Conservation (phyloP, 306 rosid genomes). For the Biancaea sappan region DNA sequence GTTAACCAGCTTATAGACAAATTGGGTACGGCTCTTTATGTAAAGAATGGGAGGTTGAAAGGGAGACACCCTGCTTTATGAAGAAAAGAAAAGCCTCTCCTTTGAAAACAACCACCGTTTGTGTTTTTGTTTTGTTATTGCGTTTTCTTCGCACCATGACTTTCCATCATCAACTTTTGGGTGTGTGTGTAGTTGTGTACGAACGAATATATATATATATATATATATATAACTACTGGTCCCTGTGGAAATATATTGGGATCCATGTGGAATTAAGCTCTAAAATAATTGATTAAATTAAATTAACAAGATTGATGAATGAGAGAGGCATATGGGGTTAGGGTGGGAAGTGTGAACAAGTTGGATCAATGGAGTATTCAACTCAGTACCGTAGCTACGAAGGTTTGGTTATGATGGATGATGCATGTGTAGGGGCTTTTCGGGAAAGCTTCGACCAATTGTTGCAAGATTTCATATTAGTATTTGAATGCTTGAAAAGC, state of each 20-base stretch:
- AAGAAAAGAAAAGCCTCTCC: conserved; percentile 31
- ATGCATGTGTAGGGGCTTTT: conserved; percentile 34
- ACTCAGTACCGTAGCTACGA: conserved; percentile 25
- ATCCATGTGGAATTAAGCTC: no score
- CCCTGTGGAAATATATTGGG: background rate
- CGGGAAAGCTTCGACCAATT: conserved; percentile 46
- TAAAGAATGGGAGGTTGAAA: conserved; percentile 29
- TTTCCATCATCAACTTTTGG: background rate
- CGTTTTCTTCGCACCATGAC: conserved; percentile 22
- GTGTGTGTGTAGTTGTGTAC: no score
- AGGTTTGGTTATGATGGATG: conserved; percentile 31
- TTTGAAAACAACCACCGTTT: conserved; percentile 13
- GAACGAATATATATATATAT: no score
- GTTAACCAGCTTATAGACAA: no score
- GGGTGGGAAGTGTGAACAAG: background rate
- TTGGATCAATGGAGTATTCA: background rate
- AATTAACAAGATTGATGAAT: conserved; percentile 1
- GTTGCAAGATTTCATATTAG: no score
- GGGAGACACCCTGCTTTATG: background rate
- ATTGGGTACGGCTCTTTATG: no score
- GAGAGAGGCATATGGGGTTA: background rate
- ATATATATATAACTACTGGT: no score
- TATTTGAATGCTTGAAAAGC: no score
- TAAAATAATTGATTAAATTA: no score
- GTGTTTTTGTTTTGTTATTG: conserved; percentile 13